Evolutionary conservation across 1,284 basidiomycete genomes (phyloP).

Genomic region (Malassezia furfur): DNA sequence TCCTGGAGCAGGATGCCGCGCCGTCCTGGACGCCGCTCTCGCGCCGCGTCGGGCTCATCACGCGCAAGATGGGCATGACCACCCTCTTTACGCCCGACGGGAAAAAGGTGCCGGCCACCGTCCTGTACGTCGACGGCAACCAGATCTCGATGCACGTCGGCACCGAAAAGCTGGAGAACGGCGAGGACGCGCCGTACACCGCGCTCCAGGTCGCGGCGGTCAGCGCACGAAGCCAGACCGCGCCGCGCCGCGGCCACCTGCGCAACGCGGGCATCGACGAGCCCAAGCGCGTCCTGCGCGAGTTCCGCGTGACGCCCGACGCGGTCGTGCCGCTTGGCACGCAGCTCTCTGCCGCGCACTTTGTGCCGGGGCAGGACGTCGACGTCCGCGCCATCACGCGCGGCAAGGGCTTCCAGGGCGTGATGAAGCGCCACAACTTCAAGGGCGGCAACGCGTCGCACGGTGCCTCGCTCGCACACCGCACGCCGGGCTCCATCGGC

Average conservation of each 20-base stretch:
- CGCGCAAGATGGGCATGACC: slow-evolving; percentile 91
- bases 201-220: slow-evolving; percentile 51
- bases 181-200: slow-evolving; percentile 23
- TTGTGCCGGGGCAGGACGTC: slow-evolving; percentile 92
- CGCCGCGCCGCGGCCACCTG: slow-evolving; percentile 84
- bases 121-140: slow-evolving; percentile 67
- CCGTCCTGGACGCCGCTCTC: slow-evolving; percentile 69
- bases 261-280: slow-evolving; percentile 63
- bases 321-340: slow-evolving; percentile 84
- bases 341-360: slow-evolving; percentile 79
- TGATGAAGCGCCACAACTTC: slow-evolving; percentile 95
- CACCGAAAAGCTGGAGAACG: not conserved
- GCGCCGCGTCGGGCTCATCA: slow-evolving; percentile 75
- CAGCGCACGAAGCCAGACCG: slow-evolving; percentile 60
- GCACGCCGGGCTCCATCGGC: slow-evolving; percentile 84
- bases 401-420: slow-evolving; percentile 93
- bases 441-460: slow-evolving; percentile 84
- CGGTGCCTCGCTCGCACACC: slow-evolving; percentile 90
- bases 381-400: slow-evolving; percentile 88
- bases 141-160: slow-evolving; percentile 29
- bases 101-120: slow-evolving; percentile 75
- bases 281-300: slow-evolving; percentile 75
- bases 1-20: not conserved
- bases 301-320: slow-evolving; percentile 80
- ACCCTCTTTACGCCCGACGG: slow-evolving; percentile 85